Evolutionary conservation across 768 basidiomycete genomes (phyloP).

Genomic region (Cystobasidium tubakii): DNA sequence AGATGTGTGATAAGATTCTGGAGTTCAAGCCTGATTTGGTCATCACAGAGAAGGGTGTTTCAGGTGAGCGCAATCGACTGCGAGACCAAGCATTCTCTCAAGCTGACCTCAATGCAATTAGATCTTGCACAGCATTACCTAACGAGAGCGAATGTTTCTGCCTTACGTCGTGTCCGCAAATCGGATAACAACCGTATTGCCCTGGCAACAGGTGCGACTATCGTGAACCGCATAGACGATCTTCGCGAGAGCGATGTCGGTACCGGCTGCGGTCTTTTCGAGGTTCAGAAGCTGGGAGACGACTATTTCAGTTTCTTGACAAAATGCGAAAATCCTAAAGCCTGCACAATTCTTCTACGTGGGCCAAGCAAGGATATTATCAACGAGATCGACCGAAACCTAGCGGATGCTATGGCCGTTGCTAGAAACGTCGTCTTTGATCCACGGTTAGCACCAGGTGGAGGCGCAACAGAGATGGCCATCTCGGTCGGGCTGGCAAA

Average conservation of each 20-base stretch:
- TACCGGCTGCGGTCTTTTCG: conserved; percentile 88
- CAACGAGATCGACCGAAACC: conserved; percentile 95
- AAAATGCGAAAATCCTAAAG: conserved; percentile 83
- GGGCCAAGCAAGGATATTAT: conserved; percentile 97
- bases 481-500: conserved; percentile 72
- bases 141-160: conserved; percentile 78
- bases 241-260: conserved; percentile 86
- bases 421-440: conserved; percentile 96
- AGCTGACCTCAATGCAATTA: conserved; percentile 46
- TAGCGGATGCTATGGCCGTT: conserved; percentile 95
- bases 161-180: conserved; percentile 92
- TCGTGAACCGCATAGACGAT: conserved; percentile 94
- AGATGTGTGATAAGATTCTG: conserved; percentile 71
- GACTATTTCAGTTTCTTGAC: conserved; percentile 99
- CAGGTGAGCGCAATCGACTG: conserved; percentile 59
- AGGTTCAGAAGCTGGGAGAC: conserved; percentile 94
- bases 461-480: conserved; percentile 98
- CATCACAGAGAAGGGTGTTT: conserved; percentile 96
- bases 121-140: conserved; percentile 91
- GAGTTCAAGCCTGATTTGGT: conserved; percentile 93
- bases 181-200: conserved; percentile 98
- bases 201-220: conserved; percentile 87
- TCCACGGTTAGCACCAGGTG: conserved; percentile 85
- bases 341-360: conserved; percentile 94
- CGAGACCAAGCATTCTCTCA: too few species aligned